These are phyloP conservation scores for Pythium vanterpoolii DNA, from an alignment of 352 stramenopile species.

Conservation along the genomic window DNA sequence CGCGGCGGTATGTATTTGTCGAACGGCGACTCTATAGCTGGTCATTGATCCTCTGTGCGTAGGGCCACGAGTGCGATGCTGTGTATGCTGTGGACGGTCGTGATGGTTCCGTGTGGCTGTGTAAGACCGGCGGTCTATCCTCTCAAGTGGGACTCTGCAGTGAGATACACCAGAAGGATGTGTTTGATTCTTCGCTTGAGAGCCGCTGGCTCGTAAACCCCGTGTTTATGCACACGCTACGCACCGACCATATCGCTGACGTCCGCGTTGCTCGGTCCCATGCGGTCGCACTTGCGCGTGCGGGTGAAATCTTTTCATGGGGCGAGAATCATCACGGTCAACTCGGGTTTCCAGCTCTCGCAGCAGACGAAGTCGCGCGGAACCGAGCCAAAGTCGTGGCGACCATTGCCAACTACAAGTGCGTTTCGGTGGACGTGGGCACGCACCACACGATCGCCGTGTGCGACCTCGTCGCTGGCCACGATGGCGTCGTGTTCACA, in stretches of 20 bases:
- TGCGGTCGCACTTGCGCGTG: slow-evolving; percentile 67
- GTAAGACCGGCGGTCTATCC: slow-evolving; percentile 60
- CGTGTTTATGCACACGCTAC: slow-evolving; percentile 61
- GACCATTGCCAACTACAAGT: slow-evolving; percentile 54
- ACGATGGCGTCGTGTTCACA: slow-evolving; percentile 60
- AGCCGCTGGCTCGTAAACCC: slow-evolving; percentile 71
- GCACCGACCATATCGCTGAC: slow-evolving; percentile 50
- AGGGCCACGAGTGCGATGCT: slow-evolving; percentile 64
- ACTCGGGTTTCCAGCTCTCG: slow-evolving; percentile 47
- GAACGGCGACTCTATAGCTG: background rate
- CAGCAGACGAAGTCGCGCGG: slow-evolving; percentile 42
- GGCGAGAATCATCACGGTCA: slow-evolving; percentile 92
- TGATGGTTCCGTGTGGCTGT: slow-evolving; percentile 66
- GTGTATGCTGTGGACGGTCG: slow-evolving; percentile 62
- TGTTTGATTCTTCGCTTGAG: slow-evolving; percentile 50
- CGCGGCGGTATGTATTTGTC: slow-evolving; percentile 41
- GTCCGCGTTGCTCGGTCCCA: slow-evolving; percentile 54
- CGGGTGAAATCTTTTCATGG: slow-evolving; percentile 93
- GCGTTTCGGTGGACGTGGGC: slow-evolving; percentile 52
- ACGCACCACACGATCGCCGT: slow-evolving; percentile 63
- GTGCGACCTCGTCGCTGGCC: slow-evolving; percentile 61
- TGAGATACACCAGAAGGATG: slow-evolving; percentile 26
- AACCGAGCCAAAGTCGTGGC: slow-evolving; percentile 53
- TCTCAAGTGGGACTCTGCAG: slow-evolving; percentile 69
- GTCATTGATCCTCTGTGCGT: background rate